phyloP scores from a whole-genome alignment of 2,329 filamentous ascomycete genomes.

The Paecilomyces variotii region DNA sequence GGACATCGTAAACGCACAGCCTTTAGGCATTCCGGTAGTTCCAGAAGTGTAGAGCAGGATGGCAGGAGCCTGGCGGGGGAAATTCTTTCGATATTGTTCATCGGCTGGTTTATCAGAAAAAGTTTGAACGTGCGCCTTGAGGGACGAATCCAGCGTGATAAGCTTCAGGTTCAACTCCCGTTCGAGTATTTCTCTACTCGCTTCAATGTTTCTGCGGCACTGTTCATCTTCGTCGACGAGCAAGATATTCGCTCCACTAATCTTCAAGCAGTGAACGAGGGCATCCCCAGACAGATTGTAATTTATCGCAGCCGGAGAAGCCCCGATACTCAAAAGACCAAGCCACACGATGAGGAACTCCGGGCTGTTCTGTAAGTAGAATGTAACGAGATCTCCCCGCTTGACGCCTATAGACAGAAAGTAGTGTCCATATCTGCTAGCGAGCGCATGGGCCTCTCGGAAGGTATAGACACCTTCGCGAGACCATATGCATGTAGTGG shows the following conservation, averaged over 20 bases:
- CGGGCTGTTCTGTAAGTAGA: slow-evolving; percentile 60
- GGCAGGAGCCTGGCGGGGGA: slow-evolving; percentile 48
- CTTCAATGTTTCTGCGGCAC: slow-evolving; percentile 51
- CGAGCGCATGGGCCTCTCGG: slow-evolving; percentile 47
- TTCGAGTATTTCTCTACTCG: slow-evolving; percentile 40
- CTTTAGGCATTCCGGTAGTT: slow-evolving; percentile 70
- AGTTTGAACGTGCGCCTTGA: slow-evolving; percentile 41
- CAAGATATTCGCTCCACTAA: slow-evolving; percentile 49
- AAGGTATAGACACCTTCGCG: slow-evolving; percentile 54
- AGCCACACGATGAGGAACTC: slow-evolving; percentile 62
- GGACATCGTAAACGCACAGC: slow-evolving; percentile 51
- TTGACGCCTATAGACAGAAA: slow-evolving; percentile 52
- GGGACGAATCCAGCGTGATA: slow-evolving; percentile 43
- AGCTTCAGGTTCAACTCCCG: slow-evolving; percentile 52
- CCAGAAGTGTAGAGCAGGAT: slow-evolving; percentile 68
- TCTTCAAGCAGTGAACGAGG: slow-evolving; percentile 56
- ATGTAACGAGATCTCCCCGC: slow-evolving; percentile 53
- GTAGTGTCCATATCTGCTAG: slow-evolving; percentile 55
- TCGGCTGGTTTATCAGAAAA: slow-evolving; percentile 45
- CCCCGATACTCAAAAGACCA: slow-evolving; percentile 57
- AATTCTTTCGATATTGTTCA: slow-evolving; percentile 46
- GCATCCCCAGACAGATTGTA: slow-evolving; percentile 58
- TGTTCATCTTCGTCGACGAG: slow-evolving; percentile 51
- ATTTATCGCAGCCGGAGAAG: slow-evolving; percentile 64
- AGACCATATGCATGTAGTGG: slow-evolving; percentile 60